phyloP scores from a whole-genome alignment of 2,329 filamentous ascomycete genomes.

The Pseudogymnoascus sp. region DNA sequence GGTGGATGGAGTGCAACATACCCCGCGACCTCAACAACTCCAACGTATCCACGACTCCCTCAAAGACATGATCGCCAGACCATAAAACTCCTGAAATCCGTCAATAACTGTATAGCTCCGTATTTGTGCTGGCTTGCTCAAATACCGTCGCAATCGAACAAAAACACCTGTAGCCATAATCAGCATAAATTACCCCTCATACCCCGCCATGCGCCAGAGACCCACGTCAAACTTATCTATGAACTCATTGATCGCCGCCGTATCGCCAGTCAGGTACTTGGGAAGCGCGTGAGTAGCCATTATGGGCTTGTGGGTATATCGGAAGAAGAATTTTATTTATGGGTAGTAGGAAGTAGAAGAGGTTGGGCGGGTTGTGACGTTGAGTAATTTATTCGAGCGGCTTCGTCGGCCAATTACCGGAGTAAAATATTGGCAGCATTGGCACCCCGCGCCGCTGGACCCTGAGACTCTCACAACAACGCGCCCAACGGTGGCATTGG shows the following conservation, averaged over 20 bases:
- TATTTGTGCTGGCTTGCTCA: constrained; percentile 12
- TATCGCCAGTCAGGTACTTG: constrained; percentile 73
- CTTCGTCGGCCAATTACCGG: constrained; percentile 4
- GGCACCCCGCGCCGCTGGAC: not conserved
- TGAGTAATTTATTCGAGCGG: not conserved
- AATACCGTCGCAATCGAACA: constrained; percentile 95
- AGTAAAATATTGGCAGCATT: constrained; percentile 3
- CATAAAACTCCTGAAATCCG: constrained; percentile 70
- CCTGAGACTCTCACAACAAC: not conserved
- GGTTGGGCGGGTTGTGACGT: not conserved
- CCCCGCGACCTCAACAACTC: constrained; percentile 75
- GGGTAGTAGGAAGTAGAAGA: not conserved
- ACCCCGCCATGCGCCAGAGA: constrained; percentile 18
- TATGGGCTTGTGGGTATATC: not conserved
- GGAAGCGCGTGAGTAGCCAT: constrained; percentile 21
- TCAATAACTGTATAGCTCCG: constrained; percentile 16
- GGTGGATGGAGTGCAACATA: constrained; percentile 31
- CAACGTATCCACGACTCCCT: constrained; percentile 76
- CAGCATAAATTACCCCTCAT: constrained; percentile 18
- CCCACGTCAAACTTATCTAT: constrained; percentile 86
- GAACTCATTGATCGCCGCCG: constrained; percentile 69
- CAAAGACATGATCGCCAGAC: constrained; percentile 88
- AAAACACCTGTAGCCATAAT: constrained; percentile 57
- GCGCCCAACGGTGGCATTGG: not conserved
- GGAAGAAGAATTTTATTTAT: too few species aligned